Base-by-base conservation (phyloP, 768 basidiomycete species). In the Russula ochroleuca region DNA sequence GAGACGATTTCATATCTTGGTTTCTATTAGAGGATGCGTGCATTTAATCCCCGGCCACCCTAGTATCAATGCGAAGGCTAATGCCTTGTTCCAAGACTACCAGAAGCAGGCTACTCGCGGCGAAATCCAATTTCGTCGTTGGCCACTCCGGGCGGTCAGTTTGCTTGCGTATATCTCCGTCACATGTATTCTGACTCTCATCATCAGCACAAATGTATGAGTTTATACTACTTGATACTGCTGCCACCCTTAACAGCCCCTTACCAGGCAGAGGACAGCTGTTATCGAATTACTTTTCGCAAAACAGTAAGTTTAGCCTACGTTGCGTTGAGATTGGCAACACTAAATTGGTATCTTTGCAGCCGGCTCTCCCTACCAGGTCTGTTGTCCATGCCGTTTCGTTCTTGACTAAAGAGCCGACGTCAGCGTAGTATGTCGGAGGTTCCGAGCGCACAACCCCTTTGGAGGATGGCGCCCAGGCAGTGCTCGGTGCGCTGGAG, bases 321-420 rank as follows among this genome's bases (percentile, higher is more conserved):
- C 40, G 41, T 13, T 19, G 38, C 21, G 23, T 35, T 33, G 53
- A 49, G 41, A 53, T 4, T 64, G 37, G 21, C 38, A 43, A 58
- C 21, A 52, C 41, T 28, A 56, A 43, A 41, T 40, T n/a, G 38
- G 59, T 35, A 62, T 57, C 45, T 17, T 33, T 31, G 37, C 66
- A 92, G 90, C 87, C 60, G 90, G 90, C 35, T 86, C 83, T 69
- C 85, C 88, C n/a, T 92, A 92, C 68, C 83, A 88, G 72, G 90
- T 88, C 72, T 8, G 77, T 57, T 60, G 31, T 35, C 25, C 49
- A 54, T 63, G 31, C 54, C 48, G 51, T 31, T 7, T 21, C 33
- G 1, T 52, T n/a, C 59, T 28, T 28, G n/a, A 45, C 52, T 11
- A n/a, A 38, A 25, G 33, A 38, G 56, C 57, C 51, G 19, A 67